Base-by-base conservation (phyloP, 441 rosid species). In the Aquilaria agallochum region DNA sequence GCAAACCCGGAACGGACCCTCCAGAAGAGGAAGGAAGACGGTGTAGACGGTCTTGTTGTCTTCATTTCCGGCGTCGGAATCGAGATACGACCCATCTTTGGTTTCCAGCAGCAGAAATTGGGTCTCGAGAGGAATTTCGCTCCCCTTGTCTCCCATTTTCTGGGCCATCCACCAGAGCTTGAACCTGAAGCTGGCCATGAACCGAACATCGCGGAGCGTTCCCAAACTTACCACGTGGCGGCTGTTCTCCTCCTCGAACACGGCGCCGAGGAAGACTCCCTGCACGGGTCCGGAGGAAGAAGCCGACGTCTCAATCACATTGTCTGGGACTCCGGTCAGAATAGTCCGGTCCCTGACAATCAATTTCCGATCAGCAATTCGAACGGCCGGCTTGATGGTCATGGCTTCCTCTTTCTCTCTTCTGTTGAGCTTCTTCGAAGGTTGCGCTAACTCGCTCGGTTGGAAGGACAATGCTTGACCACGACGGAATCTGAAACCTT, bases 101-200 rank as follows among this genome's bases (percentile, higher is more conserved):
- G 85, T 78, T 66, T 88, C 97, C 4, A 87, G 65, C 69, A 93
- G 58, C 55, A 93, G 75, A 61, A 93, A 90, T 62, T 93, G 98
- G 9, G 98, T 93, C 76, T 93, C 98, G 5, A 81, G 65, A 0
- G 96, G 97, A 31, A 93, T 82, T 15, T 93, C 93, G n/a, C 76
- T 73, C 3, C 98, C 98, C 9, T 31, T 66, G 64, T 83, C 79
- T 0, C 98, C 98, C 97, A 90, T 88, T 66, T 72, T 83, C 70
- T 88, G 98, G 45, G 96, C 88, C 97, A 93, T 93, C 97, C 98
- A 93, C 91, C 89, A 93, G 2, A 93, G 79, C 77, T 88, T 90
- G 78, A 93, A 88, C 79, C 98, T 76, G 71, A 93, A 93, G 71
- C 86, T 80, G 15, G 96, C 83, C 93, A 93, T 72, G 78, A 93